Evolutionary conservation across 768 basidiomycete species (phyloP), one percentile per base, ranked within the genome.

Genomic region (Panaeolus cyanescens): DNA sequence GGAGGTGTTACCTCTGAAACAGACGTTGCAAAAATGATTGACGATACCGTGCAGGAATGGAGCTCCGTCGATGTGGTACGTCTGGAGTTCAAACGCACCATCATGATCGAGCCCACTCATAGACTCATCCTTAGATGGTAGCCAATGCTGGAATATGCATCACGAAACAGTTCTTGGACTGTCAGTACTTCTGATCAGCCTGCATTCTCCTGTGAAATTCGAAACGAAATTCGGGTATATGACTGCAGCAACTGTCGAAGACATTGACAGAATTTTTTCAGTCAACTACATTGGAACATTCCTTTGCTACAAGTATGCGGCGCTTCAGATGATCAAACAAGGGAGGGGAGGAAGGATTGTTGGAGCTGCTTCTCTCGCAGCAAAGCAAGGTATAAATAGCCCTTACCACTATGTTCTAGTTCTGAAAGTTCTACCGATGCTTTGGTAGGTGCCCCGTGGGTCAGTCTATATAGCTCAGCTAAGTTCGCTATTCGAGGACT

Each of bases 51-150:
- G 5, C 55, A 68, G 17, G 42, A 53, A 77, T 70, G 84, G 8
- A 84, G 83, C 2, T 67, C 77, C 3, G 62, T 86, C 19, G 80
- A 84, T 61, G 81, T 83, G 17, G 84, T 83, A 55, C 61, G 83
- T 62, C 1, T 3, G 15, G 0, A n/a, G 28, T 12, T 10, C 17
- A 9, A 7, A 42, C 1, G 25, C 9, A 31, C 4, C 22, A 32
- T 15, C 9, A 9, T n/a, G n/a, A 32, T 15, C 9, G 12, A 32
- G 50, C 9, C 8, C 22, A 19, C 40, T 25, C 13, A 12, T 19
- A 22, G 13, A 3, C 31, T 4, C 2, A 13, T 20, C n/a, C 32
- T 12, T 60, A 78, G 77, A 78, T 81, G 78, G 74, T 83, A 2
- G 80, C 81, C 4, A 83, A 83, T 67, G 81, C 80, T 4, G 80